Evolutionary conservation across 441 rosid genomes (phyloP).

Genomic region (Eutrema salsugineum): DNA sequence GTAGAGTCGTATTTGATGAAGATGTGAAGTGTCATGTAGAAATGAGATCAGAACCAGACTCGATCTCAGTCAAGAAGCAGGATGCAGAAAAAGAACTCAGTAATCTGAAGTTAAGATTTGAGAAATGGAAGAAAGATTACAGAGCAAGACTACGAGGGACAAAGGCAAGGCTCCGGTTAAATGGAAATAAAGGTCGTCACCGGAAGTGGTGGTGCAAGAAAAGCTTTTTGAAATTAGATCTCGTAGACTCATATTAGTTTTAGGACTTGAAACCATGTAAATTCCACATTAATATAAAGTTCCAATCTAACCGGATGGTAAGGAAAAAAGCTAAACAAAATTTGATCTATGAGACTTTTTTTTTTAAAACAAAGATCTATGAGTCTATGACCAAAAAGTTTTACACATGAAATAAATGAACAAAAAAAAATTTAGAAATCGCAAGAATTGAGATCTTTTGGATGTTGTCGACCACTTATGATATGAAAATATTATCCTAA

Average conservation of each 20-base stretch:
- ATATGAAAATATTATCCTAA: too few relatives aligned
- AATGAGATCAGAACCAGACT: conserved; percentile 25
- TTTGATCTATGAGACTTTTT: too few relatives aligned
- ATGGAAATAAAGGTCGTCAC: conserved; percentile 37
- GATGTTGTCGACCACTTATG: too few relatives aligned
- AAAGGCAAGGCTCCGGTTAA: conserved; percentile 54
- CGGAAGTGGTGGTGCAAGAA: conserved; percentile 78
- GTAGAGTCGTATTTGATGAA: conserved; percentile 53
- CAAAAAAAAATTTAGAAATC: too few relatives aligned
- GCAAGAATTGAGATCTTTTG: too few relatives aligned
- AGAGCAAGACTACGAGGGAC: conserved; percentile 61
- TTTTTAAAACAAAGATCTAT: too few relatives aligned
- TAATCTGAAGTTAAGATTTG: conserved; percentile 56
- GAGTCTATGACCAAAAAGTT: too few relatives aligned
- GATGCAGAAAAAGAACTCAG: conserved; percentile 58
- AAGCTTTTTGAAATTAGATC: not conserved
- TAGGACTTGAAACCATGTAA: not conserved
- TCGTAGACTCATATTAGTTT: not conserved
- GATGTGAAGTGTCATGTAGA: conserved; percentile 48
- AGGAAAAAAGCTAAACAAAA: too few relatives aligned
- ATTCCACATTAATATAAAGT: conserved; percentile 1
- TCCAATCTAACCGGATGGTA: not conserved
- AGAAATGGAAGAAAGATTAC: conserved; percentile 86
- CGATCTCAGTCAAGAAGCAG: conserved; percentile 24
- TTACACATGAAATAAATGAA: too few relatives aligned